Conservation (phyloP, 2,329 filamentous ascomycete species). For the Pseudogymnoascus sp. region DNA sequence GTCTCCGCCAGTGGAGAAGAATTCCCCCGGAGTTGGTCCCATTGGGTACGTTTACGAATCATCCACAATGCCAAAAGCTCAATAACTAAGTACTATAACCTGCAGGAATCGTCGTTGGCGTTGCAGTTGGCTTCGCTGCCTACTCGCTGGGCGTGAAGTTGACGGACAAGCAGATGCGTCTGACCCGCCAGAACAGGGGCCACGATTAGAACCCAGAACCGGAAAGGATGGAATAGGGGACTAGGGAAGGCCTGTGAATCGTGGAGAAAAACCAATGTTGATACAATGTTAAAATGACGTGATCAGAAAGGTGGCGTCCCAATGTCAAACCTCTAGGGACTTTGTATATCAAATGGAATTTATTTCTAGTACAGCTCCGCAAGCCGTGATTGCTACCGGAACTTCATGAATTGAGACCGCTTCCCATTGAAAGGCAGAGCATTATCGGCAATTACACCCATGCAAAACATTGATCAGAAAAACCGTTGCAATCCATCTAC, state of each 20-base stretch:
- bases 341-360: conserved; percentile 9
- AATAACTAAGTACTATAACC: conserved; percentile 33
- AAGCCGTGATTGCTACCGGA: not conserved
- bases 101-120: conserved; percentile 71
- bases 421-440: not conserved
- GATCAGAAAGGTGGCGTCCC: conserved; percentile 6
- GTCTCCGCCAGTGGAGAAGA: conserved; percentile 79
- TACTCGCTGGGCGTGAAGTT: conserved; percentile 84
- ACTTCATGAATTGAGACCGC: not conserved
- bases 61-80: not conserved
- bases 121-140: conserved; percentile 69
- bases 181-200: conserved; percentile 55
- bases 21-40: conserved; percentile 92
- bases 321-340: conserved; percentile 7
- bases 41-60: conserved; percentile 61
- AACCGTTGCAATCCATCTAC: conserved; percentile 13
- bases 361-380: not conserved
- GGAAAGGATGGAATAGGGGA: not conserved
- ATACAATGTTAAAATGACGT: conserved; percentile 8
- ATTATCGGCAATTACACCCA: not conserved
- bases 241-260: not conserved
- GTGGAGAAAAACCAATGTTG: conserved; percentile 4
- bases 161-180: conserved; percentile 84
- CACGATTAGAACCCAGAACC: conserved; percentile 23
- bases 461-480: not conserved